Base-by-base conservation (phyloP, 371 early-diverging fungal species). In the Saksenaea vasiformis region DNA sequence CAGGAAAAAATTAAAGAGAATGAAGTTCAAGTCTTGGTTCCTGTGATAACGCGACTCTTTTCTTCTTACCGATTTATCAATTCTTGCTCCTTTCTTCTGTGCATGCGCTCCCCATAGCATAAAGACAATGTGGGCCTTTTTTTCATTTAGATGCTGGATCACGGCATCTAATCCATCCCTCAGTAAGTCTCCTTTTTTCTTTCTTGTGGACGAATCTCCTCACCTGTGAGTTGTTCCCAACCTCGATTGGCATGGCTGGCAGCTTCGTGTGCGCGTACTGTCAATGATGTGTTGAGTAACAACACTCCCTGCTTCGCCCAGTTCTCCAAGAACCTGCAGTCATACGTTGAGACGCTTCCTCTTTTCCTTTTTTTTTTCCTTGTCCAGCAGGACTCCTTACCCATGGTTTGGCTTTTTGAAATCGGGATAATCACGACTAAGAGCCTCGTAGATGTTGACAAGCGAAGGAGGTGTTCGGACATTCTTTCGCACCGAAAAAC, bases 91-190 rank as follows among this genome's bases (percentile, higher is more conserved):
- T 59, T 94, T 93, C 76, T 90, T 87, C 65, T 92, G 90, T 11
- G 98, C 97, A 74, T 90, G 84, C 5, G 72, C 66, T n/a, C 99
- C 99, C 99, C 99, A 98, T n/a, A 98, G 84, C 78, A 99, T 88
- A 79, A 99, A 99, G 39, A 98, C 99, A 15, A 97, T 85, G 53
- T 89, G 76, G 1, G 66, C 61, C 5, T 82, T 77, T 34, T 80
- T 76, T 17, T 85, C 78, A 70, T 87, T 93, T 54, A 99, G 71
- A 51, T 89, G 75, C 13, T 78, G 69, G 43, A 99, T 85, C 19
- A 98, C 88, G 3, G 90, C 85, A 71, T 98, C 93, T 79, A 67
- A 26, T 27, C 28, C 7, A 31, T 31, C 31, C 31, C 31, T 31
- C 31, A 31, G 31, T 47, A 9, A 47, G 24, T 11, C 10, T 47